phyloP scores from a whole-genome alignment of 2,329 filamentous ascomycete genomes.

The Calonectria naviculata region DNA sequence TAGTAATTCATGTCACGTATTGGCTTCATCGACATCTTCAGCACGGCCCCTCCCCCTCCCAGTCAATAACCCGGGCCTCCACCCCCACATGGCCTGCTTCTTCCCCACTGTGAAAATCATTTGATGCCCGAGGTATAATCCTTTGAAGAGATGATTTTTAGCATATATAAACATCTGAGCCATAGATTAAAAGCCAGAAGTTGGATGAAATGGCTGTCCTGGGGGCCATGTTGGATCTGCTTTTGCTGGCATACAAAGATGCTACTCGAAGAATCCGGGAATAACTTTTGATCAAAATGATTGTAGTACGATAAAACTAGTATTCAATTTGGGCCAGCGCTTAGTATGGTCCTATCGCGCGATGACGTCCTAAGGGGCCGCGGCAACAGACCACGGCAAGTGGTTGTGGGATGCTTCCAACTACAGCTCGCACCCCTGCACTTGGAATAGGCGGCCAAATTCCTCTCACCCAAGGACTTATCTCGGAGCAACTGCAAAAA shows the following conservation, averaged over 20 bases:
- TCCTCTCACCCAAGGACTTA: background rate
- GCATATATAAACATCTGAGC: too few species aligned
- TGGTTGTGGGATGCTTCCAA: background rate
- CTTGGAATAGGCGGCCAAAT: too few species aligned
- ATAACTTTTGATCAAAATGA: too few species aligned
- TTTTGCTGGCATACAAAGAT: too few species aligned
- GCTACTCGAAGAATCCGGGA: too few species aligned
- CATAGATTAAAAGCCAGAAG: too few species aligned
- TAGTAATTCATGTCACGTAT: background rate
- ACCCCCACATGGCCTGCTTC: background rate
- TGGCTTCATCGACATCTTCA: background rate
- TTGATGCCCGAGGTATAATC: background rate
- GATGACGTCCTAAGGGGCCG: background rate
- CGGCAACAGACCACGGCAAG: background rate
- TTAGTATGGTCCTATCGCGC: background rate
- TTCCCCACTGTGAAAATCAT: too few species aligned
- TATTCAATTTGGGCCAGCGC: background rate
- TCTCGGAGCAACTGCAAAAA: background rate
- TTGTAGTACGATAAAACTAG: too few species aligned
- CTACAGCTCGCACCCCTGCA: background rate
- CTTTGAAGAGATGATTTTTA: too few species aligned
- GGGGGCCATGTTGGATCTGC: too few species aligned
- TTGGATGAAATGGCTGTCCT: too few species aligned
- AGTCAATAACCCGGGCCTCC: background rate
- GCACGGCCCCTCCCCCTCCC: background rate